Evolutionary conservation across 495 filamentous ascomycete species (phyloP).

Genomic region (Pyrenopolyporus hunteri): DNA sequence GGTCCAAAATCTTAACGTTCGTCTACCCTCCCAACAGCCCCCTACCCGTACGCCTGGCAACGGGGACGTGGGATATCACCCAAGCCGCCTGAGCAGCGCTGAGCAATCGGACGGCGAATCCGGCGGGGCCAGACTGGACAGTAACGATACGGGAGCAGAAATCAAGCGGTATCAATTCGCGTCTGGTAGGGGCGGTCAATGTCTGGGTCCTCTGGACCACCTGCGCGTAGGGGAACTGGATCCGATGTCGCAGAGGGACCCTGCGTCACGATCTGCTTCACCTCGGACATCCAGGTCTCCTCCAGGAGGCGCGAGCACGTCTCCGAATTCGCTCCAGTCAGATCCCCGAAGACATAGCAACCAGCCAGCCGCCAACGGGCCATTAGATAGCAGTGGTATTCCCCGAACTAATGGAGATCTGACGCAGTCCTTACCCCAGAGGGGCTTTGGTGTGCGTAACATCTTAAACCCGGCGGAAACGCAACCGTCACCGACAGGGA

Average conservation of each 20-base stretch:
- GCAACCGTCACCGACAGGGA: slow-evolving; percentile 26
- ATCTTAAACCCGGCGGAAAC: slow-evolving; percentile 57
- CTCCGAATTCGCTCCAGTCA: slow-evolving; percentile 36
- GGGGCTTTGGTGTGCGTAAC: slow-evolving; percentile 55
- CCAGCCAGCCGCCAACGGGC: slow-evolving; percentile 31
- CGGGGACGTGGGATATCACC: slow-evolving; percentile 33
- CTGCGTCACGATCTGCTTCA: slow-evolving; percentile 56
- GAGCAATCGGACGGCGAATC: slow-evolving; percentile 36
- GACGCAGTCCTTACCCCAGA: slow-evolving; percentile 46
- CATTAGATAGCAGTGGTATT: slow-evolving; percentile 31
- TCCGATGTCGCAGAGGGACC: slow-evolving; percentile 65
- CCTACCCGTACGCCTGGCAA: slow-evolving; percentile 30
- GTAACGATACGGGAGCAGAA: slow-evolving; percentile 39
- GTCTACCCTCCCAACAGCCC: slow-evolving; percentile 25
- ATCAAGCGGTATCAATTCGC: slow-evolving; percentile 37
- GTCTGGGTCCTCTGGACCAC: slow-evolving; percentile 56
- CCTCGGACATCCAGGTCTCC: slow-evolving; percentile 44
- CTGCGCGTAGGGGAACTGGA: slow-evolving; percentile 62
- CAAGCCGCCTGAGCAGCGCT: slow-evolving; percentile 29
- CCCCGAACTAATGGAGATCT: slow-evolving; percentile 41
- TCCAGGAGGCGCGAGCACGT: slow-evolving; percentile 31
- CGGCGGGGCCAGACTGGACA: slow-evolving; percentile 44
- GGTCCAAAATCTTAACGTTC: slow-evolving; percentile 34
- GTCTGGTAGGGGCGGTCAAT: slow-evolving; percentile 55
- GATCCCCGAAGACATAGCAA: slow-evolving; percentile 34